A percentile compares a stretch with the other conserved stretches of the same genome.
Evolutionary conservation across 805 yeast genomes (phyloP).

Genomic region (Blastobotrys terrestris): DNA sequence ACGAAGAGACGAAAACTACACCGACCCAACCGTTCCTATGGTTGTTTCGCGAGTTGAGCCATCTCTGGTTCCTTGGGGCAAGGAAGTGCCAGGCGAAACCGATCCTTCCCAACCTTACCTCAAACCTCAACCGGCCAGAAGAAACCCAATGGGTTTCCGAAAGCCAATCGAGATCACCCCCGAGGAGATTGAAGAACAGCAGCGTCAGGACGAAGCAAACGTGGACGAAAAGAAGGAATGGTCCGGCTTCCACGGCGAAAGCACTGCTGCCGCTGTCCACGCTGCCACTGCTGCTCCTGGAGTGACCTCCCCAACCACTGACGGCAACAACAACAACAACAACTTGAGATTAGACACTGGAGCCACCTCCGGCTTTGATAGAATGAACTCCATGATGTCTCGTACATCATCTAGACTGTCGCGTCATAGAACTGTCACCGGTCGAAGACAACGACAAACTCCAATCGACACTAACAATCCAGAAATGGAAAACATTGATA

Average conservation of each 20-base stretch:
- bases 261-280: neutral
- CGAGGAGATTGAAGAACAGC: neutral
- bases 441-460: slow-evolving; percentile 1
- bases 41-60: slow-evolving; percentile 7
- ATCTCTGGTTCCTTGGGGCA: neutral
- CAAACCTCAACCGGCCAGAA: neutral
- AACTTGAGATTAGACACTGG: slow-evolving; percentile 1
- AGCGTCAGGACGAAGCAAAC: neutral
- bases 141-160: slow-evolving; percentile 2
- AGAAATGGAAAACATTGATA: neutral
- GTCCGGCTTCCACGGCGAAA: neutral
- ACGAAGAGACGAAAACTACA: slow-evolving; percentile 28
- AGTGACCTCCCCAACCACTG: neutral
- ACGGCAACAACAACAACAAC: neutral
- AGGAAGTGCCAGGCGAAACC: neutral
- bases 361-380: neutral
- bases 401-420: neutral
- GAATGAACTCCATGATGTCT: slow-evolving; percentile 1
- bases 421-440: neutral
- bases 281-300: neutral
- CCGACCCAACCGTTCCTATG: slow-evolving; percentile 31
- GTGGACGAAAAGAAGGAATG: neutral
- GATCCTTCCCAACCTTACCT: neutral
- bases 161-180: neutral
- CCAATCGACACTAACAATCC: neutral